Evolutionary conservation across 2,329 filamentous ascomycete species (phyloP).

Genomic region (Rutstroemia sp.): DNA sequence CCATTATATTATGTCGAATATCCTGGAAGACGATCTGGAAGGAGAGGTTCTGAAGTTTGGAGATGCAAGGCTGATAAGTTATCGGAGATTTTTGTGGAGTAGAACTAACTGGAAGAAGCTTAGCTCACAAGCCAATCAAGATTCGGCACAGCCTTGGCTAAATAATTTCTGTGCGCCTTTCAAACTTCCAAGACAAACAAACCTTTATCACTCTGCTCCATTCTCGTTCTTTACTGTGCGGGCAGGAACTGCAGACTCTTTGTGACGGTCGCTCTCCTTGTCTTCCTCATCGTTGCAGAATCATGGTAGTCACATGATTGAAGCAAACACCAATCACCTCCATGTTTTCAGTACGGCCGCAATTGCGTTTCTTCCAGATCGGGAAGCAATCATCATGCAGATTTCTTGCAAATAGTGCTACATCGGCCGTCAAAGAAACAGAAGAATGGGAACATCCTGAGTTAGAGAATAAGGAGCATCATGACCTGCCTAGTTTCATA

Average conservation of each 20-base stretch:
- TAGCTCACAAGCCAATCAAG: conserved; percentile 4
- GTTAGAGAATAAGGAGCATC: conserved; percentile 44
- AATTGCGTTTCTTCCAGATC: conserved; percentile 16
- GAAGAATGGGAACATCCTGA: conserved; percentile 38
- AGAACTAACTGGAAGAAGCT: not conserved
- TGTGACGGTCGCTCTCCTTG: not conserved
- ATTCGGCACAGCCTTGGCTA: conserved; percentile 4
- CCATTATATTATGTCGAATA: conserved; percentile 41
- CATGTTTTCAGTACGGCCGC: conserved; percentile 19
- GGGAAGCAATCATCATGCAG: conserved; percentile 16
- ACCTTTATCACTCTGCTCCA: too few species aligned
- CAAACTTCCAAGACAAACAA: too few species aligned
- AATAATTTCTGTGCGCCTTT: not conserved
- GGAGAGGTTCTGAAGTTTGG: not conserved
- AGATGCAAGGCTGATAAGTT: conserved; percentile 10
- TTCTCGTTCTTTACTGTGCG: too few species aligned
- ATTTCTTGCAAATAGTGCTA: conserved; percentile 20
- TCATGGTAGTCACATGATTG: conserved; percentile 7
- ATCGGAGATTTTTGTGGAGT: not conserved
- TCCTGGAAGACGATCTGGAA: not conserved
- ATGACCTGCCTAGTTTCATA: conserved; percentile 57
- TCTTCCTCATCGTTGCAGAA: not conserved
- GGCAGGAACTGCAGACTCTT: not conserved
- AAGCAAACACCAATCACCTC: conserved; percentile 5
- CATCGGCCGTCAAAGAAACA: not conserved